Base-by-base conservation (phyloP, 495 filamentous ascomycete species). In the Podospora didyma region DNA sequence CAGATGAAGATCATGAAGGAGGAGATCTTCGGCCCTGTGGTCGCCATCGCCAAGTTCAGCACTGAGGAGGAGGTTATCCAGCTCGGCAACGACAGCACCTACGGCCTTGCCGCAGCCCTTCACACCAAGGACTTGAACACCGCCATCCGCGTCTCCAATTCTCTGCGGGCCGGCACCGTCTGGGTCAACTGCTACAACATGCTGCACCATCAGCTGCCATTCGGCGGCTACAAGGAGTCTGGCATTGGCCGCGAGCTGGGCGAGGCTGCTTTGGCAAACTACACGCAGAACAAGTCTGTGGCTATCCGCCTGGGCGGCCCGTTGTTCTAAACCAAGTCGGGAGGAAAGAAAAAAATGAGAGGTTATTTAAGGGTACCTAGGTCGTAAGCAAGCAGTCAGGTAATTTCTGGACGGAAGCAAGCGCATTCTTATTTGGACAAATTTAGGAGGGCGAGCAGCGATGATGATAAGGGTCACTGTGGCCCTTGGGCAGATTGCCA, bases 1-100 rank as follows among this genome's bases (percentile, higher is more conserved):
- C 82, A 96, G 72, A 97, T 97, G 93, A 96, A 96, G 87, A 96
- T 97, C 73, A 89, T 93, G 82, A 86, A 93, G 78, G 93, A 97
- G 78, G 93, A 97, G 79, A 97, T 97, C 75, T 97, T 97, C 75
- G 93, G 93, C 51, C 93, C 93, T 51, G 93, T 97, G 57, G 89
- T 90, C 76, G 86, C 88, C 51, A 89, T 97, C 63, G 84, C 90
- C 77, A 97, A 97, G 78, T 97, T 97, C 83, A 87, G 86, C 78
- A 86, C 83, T 61, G 86, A 90, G 74, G 92, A 86, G 11, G 93
- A 97, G 52, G 89, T 84, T 60, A 86, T 97, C 75, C 76, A 80
- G 58, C 74, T 90, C 47, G 92, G 83, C 60, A 97, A 97, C 82
- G 77, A 82, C 74, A 88, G 87, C 68, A 84, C 71, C 57, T 97